phyloP scores from a whole-genome alignment of 129 eudicot species.

The Flaveria robusta region DNA sequence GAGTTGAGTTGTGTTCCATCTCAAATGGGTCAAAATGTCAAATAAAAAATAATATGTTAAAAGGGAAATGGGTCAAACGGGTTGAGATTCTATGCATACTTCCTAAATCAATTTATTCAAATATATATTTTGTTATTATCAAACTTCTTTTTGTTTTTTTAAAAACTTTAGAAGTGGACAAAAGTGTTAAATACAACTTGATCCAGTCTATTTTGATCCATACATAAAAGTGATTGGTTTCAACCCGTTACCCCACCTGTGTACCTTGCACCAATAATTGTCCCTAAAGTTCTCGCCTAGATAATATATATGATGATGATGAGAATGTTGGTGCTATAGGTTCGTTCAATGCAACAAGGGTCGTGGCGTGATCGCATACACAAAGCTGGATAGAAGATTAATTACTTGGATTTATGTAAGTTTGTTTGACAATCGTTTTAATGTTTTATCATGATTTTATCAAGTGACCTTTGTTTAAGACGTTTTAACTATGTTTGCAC shows the following conservation, averaged over 20 bases:
- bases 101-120: background rate
- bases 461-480: background rate
- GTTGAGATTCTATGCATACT: conserved; percentile 7
- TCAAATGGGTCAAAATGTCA: background rate
- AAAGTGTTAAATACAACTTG: background rate
- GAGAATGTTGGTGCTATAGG: conserved; percentile 41
- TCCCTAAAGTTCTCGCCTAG: background rate
- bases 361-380: conserved; percentile 95
- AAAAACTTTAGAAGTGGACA: background rate
- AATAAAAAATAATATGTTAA: too few relatives aligned
- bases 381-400: conserved; percentile 37
- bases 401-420: background rate
- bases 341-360: conserved; percentile 74
- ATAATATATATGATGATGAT: background rate
- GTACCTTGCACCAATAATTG: background rate
- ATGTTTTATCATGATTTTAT: too few relatives aligned
- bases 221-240: background rate
- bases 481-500: background rate
- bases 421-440: background rate
- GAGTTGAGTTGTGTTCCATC: background rate
- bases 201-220: background rate
- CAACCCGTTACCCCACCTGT: background rate
- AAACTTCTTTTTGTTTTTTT: background rate
- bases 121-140: background rate
- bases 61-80: background rate